Conservation (phyloP, 1,284 basidiomycete species). For the Heterobasidion parviporum region DNA sequence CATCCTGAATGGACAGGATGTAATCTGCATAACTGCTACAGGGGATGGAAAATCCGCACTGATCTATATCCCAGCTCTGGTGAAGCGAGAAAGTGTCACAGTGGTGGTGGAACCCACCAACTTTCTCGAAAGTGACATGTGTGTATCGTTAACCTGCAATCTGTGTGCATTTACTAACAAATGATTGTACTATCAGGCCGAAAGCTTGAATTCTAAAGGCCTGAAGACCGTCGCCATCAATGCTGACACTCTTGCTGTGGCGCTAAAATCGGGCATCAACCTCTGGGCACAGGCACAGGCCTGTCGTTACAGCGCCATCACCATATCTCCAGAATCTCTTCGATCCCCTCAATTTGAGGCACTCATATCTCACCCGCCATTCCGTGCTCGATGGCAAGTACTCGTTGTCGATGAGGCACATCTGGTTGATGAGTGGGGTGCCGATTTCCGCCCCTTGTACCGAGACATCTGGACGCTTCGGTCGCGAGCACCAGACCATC, state of each 20-base stretch:
- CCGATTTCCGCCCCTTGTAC: slow-evolving; percentile 6
- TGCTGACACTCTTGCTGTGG: not conserved
- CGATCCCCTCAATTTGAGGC: not conserved
- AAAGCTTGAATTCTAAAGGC: not conserved
- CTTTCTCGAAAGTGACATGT: slow-evolving; percentile 8
- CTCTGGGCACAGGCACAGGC: slow-evolving; percentile 8
- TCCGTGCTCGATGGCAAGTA: slow-evolving; percentile 1
- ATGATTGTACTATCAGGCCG: not conserved
- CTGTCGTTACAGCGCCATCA: not conserved
- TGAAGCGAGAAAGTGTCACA: slow-evolving; percentile 3
- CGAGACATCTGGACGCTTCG: slow-evolving; percentile 1
- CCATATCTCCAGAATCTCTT: not conserved
- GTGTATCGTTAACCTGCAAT: not conserved
- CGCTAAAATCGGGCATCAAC: not conserved
- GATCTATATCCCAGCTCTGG: slow-evolving; percentile 7
- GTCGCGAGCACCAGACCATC: slow-evolving; percentile 1
- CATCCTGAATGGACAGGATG: slow-evolving; percentile 4
- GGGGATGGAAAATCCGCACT: slow-evolving; percentile 10
- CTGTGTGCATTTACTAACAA: not conserved
- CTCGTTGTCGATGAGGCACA: slow-evolving; percentile 6
- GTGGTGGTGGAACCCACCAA: slow-evolving; percentile 9
- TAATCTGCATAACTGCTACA: slow-evolving; percentile 6
- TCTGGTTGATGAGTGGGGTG: slow-evolving; percentile 8
- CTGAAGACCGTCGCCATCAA: not conserved
- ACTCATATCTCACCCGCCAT: not conserved